These are phyloP conservation scores for Termitomyces sp. DNA, from an alignment of 768 basidiomycete genomes.

Conservation along the genomic window DNA sequence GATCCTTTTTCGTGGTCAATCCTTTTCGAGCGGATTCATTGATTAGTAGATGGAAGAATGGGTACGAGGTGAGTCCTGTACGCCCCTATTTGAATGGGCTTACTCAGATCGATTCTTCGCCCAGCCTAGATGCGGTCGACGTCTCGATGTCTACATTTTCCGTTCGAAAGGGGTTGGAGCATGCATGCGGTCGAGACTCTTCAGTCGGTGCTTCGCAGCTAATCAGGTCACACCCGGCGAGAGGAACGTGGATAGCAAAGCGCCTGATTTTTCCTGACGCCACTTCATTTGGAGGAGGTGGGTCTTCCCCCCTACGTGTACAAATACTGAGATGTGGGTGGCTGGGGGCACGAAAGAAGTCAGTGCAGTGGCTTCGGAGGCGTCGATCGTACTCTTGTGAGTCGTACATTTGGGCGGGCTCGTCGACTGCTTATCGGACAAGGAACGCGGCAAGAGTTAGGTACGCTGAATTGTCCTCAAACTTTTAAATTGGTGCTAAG, in stretches of 20 bases:
- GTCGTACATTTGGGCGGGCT: not conserved
- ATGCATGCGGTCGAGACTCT: not conserved
- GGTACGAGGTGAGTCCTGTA: not conserved
- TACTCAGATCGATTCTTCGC: not conserved
- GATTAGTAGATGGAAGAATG: not conserved
- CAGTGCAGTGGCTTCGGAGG: not conserved
- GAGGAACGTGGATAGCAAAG: not conserved
- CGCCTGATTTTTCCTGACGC: slow-evolving; percentile 5
- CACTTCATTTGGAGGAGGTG: not conserved
- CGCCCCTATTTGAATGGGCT: too few relatives aligned
- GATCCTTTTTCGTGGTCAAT: not conserved
- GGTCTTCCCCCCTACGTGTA: not conserved
- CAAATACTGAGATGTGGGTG: not conserved
- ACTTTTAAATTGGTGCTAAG: not conserved
- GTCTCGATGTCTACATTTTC: not conserved
- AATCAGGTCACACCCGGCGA: not conserved
- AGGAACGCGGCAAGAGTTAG: not conserved
- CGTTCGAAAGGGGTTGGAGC: not conserved
- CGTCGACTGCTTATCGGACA: not conserved
- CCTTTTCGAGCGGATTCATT: not conserved
- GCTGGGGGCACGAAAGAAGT: not conserved
- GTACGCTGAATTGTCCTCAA: not conserved
- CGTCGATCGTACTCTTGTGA: not conserved
- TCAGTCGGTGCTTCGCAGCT: not conserved
- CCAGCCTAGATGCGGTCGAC: not conserved